Percentiles rank a stretch among this genome's conserved stretches.
Evolutionary conservation across 176 grass and related monocot species (phyloP).

Genomic region (Hsuehochloa calcarea): DNA sequence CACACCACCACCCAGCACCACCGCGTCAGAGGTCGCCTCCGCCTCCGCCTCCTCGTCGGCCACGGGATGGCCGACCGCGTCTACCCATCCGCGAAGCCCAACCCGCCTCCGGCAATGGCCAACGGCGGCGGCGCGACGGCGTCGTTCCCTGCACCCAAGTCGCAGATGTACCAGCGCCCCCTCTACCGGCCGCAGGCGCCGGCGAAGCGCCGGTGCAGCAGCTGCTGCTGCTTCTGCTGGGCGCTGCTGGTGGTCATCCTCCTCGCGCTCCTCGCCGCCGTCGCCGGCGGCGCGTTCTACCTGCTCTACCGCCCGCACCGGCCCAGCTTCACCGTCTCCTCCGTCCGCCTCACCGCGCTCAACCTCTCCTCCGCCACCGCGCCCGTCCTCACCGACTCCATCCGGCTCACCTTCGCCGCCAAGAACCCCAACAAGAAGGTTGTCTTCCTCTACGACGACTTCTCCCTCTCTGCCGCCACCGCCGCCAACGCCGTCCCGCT

Average conservation of each 20-base stretch:
- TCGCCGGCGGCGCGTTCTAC: conserved; percentile 67
- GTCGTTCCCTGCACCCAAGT: conserved; percentile 51
- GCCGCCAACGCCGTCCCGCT: conserved; percentile 52
- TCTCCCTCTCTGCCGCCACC: conserved; percentile 51
- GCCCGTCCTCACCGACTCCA: conserved; percentile 48
- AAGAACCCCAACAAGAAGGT: conserved; percentile 89
- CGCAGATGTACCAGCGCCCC: conserved; percentile 77
- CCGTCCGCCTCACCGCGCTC: conserved; percentile 48
- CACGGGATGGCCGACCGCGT: conserved; percentile 72
- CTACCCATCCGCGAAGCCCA: conserved; percentile 67
- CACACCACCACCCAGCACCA: not conserved
- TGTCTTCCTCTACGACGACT: conserved; percentile 70
- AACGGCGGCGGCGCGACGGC: conserved; percentile 7
- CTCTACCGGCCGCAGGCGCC: conserved; percentile 55
- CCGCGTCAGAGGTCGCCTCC: not conserved
- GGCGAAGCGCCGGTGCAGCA: conserved; percentile 37
- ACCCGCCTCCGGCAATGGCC: conserved; percentile 46
- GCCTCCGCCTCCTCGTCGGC: not conserved
- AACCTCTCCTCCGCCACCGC: conserved; percentile 59
- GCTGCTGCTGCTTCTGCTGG: conserved; percentile 79
- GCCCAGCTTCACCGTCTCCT: conserved; percentile 65
- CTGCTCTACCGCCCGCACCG: conserved; percentile 83
- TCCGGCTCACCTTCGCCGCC: conserved; percentile 57
- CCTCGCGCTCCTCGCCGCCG: conserved; percentile 56
- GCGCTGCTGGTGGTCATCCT: conserved; percentile 45